Conservation (phyloP, 1,284 basidiomycete species). For the Puccinia triticina region DNA sequence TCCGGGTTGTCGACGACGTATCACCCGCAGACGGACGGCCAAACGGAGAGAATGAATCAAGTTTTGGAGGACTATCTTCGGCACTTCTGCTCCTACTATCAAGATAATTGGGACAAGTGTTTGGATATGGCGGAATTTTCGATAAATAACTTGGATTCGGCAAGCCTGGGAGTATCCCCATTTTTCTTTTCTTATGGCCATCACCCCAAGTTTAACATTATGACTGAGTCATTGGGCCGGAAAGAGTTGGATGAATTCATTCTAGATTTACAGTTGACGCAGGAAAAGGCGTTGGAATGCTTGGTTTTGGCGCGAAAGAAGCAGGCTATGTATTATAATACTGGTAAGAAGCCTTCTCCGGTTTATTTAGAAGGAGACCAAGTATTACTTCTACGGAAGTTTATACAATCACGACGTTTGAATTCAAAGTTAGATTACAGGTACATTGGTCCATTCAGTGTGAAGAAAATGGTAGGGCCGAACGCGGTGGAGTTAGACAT, state of each 20-base stretch:
- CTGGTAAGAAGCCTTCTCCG: not conserved
- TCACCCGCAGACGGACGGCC: too few relatives aligned
- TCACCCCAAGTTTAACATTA: not conserved
- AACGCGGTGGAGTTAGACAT: not conserved
- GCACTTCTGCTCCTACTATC: too few relatives aligned
- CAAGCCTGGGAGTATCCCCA: not conserved
- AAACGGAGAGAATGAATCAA: too few relatives aligned
- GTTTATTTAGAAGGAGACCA: not conserved
- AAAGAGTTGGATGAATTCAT: not conserved
- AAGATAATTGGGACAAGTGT: too few relatives aligned
- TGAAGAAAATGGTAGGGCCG: too few relatives aligned
- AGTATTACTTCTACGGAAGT: not conserved
- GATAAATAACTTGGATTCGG: too few relatives aligned
- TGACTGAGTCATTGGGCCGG: not conserved
- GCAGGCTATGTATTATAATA: not conserved
- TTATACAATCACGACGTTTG: not conserved
- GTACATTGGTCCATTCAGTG: not conserved
- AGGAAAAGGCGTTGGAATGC: too few relatives aligned
- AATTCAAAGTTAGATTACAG: constrained; percentile 16
- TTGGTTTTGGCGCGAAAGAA: not conserved
- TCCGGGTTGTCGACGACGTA: not conserved
- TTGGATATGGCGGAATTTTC: too few relatives aligned
- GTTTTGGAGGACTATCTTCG: too few relatives aligned
- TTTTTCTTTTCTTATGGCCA: constrained; percentile 22
- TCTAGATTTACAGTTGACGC: not conserved